Conservation (phyloP, 805 yeast genomes). For the Ogataea angusta region DNA sequence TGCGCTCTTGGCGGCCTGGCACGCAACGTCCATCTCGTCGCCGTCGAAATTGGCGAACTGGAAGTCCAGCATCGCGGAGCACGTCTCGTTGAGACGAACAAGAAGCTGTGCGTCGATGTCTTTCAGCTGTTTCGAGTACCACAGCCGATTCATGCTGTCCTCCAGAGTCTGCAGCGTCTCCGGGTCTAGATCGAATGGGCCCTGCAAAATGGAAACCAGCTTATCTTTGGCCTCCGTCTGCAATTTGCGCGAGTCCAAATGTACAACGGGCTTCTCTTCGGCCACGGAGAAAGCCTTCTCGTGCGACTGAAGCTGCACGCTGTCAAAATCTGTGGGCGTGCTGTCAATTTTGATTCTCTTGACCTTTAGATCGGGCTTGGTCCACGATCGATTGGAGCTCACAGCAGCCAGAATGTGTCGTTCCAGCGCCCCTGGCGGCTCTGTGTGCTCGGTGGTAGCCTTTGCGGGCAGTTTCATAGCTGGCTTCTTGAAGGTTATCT, state of each 20-base stretch:
- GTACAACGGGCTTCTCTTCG: background rate
- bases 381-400: constrained; percentile 18
- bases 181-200: constrained; percentile 25
- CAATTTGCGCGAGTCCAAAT: constrained; percentile 2
- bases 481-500: constrained; percentile 36
- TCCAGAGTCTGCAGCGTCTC: constrained; percentile 24
- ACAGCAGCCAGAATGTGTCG: constrained; percentile 12
- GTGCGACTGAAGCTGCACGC: background rate
- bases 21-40: constrained; percentile 12
- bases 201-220: constrained; percentile 8
- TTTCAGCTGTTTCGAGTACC: constrained; percentile 15
- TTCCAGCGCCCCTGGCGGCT: constrained; percentile 13
- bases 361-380: constrained; percentile 30
- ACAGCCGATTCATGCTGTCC: constrained; percentile 19
- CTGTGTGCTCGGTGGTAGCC: background rate
- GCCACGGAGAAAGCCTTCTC: background rate
- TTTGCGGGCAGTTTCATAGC: constrained; percentile 15
- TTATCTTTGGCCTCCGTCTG: constrained; percentile 1
- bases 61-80: constrained; percentile 29
- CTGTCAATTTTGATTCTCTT: constrained; percentile 24
- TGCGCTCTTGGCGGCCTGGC: constrained; percentile 32
- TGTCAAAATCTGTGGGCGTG: constrained; percentile 6
- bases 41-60: constrained; percentile 22
- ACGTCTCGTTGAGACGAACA: constrained; percentile 32
- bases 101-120: constrained; percentile 27